These are phyloP conservation scores for Gossypium trilobum DNA, from an alignment of 441 rosid species.

Conservation along the genomic window DNA sequence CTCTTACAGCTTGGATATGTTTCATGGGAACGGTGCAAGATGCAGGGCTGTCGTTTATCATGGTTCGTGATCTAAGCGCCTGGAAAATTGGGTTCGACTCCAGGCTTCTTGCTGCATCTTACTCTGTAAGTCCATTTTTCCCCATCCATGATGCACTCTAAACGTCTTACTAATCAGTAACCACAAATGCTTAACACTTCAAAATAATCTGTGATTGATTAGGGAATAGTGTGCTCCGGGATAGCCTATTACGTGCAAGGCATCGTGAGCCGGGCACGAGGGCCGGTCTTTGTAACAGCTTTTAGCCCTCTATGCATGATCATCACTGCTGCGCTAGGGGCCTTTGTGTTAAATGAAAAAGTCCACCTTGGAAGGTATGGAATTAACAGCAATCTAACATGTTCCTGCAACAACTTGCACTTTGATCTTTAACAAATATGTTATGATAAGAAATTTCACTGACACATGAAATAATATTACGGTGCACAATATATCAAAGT, in stretches of 20 bases:
- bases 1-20: slow-evolving; percentile 67
- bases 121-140: slow-evolving; percentile 42
- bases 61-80: slow-evolving; percentile 62
- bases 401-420: neutral
- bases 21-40: slow-evolving; percentile 69
- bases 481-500: neutral
- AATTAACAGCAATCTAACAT: neutral
- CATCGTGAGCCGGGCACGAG: slow-evolving; percentile 53
- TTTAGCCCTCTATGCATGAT: slow-evolving; percentile 81
- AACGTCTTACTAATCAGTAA: neutral
- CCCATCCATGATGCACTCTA: neutral
- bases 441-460: neutral
- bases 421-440: neutral
- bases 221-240: slow-evolving; percentile 94
- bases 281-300: slow-evolving; percentile 79
- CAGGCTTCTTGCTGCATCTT: slow-evolving; percentile 60
- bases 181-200: neutral
- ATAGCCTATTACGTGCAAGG: slow-evolving; percentile 77
- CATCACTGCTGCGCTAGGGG: slow-evolving; percentile 60
- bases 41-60: slow-evolving; percentile 40
- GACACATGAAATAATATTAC: neutral
- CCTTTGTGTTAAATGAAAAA: slow-evolving; percentile 52
- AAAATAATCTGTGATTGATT: neutral
- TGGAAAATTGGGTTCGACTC: slow-evolving; percentile 85
- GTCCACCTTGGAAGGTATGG: slow-evolving; percentile 68